phyloP scores from a whole-genome alignment of 441 rosid genomes.

The Hura crepitans region DNA sequence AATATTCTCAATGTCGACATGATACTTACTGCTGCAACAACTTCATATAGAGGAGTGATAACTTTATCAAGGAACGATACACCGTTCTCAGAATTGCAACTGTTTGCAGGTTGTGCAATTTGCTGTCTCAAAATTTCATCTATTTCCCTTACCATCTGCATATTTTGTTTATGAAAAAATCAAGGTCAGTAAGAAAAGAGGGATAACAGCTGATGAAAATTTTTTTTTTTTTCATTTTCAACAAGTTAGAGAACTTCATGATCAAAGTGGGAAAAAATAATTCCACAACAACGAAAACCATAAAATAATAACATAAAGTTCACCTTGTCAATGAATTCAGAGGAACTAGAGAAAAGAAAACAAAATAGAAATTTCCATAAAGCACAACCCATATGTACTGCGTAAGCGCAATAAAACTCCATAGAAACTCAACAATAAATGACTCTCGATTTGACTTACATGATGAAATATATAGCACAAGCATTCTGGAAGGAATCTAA shows the following conservation, averaged over 20 bases:
- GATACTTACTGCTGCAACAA: constrained; percentile 76
- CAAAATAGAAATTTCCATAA: not conserved
- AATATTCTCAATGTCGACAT: not conserved
- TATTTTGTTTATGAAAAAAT: constrained; percentile 14
- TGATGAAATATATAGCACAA: constrained; percentile 98
- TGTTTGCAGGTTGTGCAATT: constrained; percentile 70
- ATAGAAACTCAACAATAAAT: constrained; percentile 1
- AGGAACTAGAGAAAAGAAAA: not conserved
- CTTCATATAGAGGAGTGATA: constrained; percentile 75
- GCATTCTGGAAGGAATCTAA: constrained; percentile 97
- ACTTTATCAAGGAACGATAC: constrained; percentile 79
- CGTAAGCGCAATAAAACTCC: not conserved
- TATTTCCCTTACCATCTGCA: constrained; percentile 94
- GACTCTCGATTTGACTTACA: constrained; percentile 41
- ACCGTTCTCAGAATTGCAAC: constrained; percentile 62
- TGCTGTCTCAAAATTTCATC: constrained; percentile 71
- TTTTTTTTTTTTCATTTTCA: not conserved
- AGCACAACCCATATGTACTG: not conserved
- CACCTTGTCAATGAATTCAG: not conserved
- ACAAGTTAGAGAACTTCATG: constrained; percentile 3
- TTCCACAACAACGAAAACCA: not conserved
- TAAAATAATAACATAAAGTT: not conserved
- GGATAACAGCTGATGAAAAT: not conserved
- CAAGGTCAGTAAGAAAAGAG: not conserved
- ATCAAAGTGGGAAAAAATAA: not conserved